Evolutionary conservation across 2,329 filamentous ascomycete species (phyloP).

Genomic region (Talaromyces atroroseus): DNA sequence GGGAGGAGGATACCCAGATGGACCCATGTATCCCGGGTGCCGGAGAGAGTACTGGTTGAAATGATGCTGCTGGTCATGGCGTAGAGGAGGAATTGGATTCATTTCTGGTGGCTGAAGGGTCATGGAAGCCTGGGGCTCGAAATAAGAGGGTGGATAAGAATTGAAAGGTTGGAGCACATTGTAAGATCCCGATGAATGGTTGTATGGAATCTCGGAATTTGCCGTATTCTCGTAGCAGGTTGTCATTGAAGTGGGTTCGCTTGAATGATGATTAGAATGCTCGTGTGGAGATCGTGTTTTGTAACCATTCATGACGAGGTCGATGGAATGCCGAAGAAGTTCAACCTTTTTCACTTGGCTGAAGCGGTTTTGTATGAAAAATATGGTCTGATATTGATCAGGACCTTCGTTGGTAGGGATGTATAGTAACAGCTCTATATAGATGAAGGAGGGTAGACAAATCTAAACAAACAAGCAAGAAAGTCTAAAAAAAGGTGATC

Average conservation of each 20-base stretch:
- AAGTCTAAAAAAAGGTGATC: not conserved
- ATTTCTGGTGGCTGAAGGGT: conserved; percentile 6
- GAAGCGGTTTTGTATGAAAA: not conserved
- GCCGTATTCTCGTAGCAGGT: conserved; percentile 28
- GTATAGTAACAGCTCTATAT: not conserved
- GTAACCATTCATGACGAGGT: conserved; percentile 34
- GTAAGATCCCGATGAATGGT: conserved; percentile 26
- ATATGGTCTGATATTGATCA: not conserved
- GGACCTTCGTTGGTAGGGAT: not conserved
- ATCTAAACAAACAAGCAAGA: not conserved
- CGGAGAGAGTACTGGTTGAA: conserved; percentile 2
- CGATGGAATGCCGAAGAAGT: not conserved
- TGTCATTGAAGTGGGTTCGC: conserved; percentile 20
- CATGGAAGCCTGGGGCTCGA: conserved; percentile 20
- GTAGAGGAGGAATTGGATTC: conserved; percentile 3
- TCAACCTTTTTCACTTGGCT: not conserved
- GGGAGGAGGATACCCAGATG: not conserved
- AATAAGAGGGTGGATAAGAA: conserved; percentile 33
- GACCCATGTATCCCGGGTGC: not conserved
- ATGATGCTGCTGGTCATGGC: conserved; percentile 5
- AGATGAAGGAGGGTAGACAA: not conserved
- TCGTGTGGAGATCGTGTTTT: conserved; percentile 34
- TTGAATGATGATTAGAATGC: conserved; percentile 14
- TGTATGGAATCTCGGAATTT: conserved; percentile 24
- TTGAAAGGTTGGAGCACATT: conserved; percentile 28